Base-by-base conservation (phyloP, 2,329 filamentous ascomycete genomes). In the Paracoccidioides brasiliensis region DNA sequence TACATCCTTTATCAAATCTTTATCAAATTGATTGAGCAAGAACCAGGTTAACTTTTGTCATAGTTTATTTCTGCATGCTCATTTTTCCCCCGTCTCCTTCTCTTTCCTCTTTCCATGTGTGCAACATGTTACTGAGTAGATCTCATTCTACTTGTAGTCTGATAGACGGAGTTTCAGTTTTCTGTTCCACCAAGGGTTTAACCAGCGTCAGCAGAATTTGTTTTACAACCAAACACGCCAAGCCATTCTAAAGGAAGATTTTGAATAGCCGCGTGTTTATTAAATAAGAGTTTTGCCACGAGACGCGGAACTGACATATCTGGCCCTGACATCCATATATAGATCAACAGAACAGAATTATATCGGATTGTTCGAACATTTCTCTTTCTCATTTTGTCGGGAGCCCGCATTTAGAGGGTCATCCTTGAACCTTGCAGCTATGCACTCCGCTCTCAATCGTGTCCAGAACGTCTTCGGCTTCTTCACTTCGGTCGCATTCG, bases 391-490 rank as follows among this genome's bases (percentile, higher is more conserved):
- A 10, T n/a, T n/a, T 8, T 35, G n/a, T 15, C 15, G 15, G 22
- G 33, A 30, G 22, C 3, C 48, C n/a, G 15, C 48, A 5, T 22
- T 37, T 28, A 38, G 3, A 44, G 12, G 14, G 35, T 35, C 50
- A 22, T 22, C 22, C 37, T 28, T 40, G 1, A 52, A 43, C n/a
- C 33, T 48, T 14, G 45, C 67, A 74, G 78, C 58, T 58, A 97
- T 98, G 93, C 85, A 96, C 74, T 94, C 88, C 67, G 81, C 86
- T 49, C 74, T 95, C 51, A 89, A 87, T 60, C 88, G 93, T 63
- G 72, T 85, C 62, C 93, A 98, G 73, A 91, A 89, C 74, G 85
- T 90, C 70, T 98, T 98, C 70, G 90, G 93, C 72, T 96, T 95
- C 82, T 96, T 97, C 78, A 97, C 93, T 15, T 94, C 90, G 32